These are phyloP conservation scores for Bimuria novae-zelandiae DNA, from an alignment of 2,329 filamentous ascomycete species.

Conservation along the genomic window DNA sequence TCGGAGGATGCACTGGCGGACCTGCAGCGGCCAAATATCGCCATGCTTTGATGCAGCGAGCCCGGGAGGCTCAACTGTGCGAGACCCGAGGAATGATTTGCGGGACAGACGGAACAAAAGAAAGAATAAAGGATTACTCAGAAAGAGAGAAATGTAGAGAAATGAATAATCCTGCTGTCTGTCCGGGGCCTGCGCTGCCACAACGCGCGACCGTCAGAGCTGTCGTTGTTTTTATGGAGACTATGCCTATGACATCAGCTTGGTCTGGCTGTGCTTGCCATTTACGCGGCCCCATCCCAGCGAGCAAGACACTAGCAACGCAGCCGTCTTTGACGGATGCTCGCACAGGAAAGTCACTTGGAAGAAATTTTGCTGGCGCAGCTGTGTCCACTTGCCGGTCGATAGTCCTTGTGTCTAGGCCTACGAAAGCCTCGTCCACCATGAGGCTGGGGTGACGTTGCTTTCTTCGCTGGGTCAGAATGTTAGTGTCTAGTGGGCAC, in stretches of 20 bases:
- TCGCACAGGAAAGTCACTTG: conserved; percentile 3
- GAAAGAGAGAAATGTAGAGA: conserved; percentile 8
- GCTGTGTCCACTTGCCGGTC: neutral
- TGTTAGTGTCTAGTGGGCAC: conserved; percentile 1
- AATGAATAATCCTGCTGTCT: neutral
- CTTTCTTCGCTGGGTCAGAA: neutral
- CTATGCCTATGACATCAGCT: conserved; percentile 30
- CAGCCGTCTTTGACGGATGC: neutral
- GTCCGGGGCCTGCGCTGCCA: conserved; percentile 4
- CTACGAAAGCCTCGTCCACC: neutral
- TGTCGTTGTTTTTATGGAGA: conserved; percentile 30
- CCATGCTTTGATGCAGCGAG: conserved; percentile 17
- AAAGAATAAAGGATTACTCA: conserved; percentile 4
- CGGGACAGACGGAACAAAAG: conserved; percentile 1
- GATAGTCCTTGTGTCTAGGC: conserved; percentile 1
- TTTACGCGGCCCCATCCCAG: conserved; percentile 2
- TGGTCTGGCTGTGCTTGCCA: conserved; percentile 4
- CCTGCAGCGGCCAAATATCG: conserved; percentile 29
- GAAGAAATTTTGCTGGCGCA: neutral
- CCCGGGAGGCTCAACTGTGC: neutral
- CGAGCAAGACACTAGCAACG: conserved; percentile 20
- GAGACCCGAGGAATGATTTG: neutral
- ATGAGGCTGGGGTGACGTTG: conserved; percentile 13
- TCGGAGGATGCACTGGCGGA: conserved; percentile 22
- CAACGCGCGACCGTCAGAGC: conserved; percentile 29